These are phyloP conservation scores for Xylaria sp. DNA, from an alignment of 2,329 filamentous ascomycete genomes.

Conservation along the genomic window DNA sequence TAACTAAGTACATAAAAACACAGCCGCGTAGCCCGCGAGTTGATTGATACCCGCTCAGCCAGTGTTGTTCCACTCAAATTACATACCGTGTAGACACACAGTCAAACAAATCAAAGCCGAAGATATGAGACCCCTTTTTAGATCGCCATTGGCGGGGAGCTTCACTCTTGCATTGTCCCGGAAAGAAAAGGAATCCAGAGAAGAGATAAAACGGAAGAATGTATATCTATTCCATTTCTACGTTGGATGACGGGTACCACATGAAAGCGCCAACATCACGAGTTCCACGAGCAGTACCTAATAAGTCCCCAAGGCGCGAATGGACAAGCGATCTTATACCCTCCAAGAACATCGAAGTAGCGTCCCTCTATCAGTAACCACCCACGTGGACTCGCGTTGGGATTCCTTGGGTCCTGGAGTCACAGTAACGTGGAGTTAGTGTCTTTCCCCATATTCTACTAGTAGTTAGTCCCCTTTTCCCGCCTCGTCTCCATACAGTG, in stretches of 20 bases:
- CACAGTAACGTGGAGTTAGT: constrained; percentile 8
- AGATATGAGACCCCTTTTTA: neutral
- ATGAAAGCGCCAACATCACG: constrained; percentile 33
- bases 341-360: neutral
- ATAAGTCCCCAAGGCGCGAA: neutral
- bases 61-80: constrained; percentile 5
- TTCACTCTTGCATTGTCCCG: neutral
- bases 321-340: constrained; percentile 25
- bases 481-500: constrained; percentile 25
- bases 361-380: neutral
- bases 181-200: neutral
- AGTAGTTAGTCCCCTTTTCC: neutral
- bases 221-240: neutral
- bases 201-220: neutral
- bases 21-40: constrained; percentile 14
- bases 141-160: neutral
- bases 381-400: neutral
- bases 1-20: neutral
- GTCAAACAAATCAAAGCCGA: neutral
- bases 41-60: neutral
- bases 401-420: neutral
- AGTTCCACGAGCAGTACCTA: constrained; percentile 4
- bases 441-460: constrained; percentile 10
- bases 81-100: neutral
- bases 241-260: constrained; percentile 29